Evolutionary conservation across 2,329 filamentous ascomycete species (phyloP).

Genomic region (Tolypocladium tropicale): DNA sequence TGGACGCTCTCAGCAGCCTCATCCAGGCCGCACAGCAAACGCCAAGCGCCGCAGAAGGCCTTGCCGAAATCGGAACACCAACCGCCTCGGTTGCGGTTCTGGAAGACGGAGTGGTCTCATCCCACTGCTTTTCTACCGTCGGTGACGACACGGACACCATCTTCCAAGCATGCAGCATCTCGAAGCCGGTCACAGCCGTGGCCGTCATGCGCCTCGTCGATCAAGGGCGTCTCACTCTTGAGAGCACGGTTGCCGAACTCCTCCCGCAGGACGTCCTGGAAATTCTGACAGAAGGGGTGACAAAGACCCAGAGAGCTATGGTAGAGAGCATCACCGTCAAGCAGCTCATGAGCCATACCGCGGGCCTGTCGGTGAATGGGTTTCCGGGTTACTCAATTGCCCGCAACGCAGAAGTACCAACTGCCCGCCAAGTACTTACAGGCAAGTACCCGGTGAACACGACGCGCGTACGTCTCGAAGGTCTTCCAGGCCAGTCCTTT

Average conservation of each 20-base stretch:
- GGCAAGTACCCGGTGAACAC: not conserved
- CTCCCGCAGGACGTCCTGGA: not conserved
- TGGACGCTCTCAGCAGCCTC: not conserved
- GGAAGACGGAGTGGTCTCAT: slow-evolving; percentile 6
- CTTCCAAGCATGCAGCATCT: slow-evolving; percentile 11
- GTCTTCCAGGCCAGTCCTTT: not conserved
- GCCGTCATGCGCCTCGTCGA: not conserved
- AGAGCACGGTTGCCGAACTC: not conserved
- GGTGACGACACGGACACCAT: slow-evolving; percentile 6
- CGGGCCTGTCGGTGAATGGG: not conserved
- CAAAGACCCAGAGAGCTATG: not conserved
- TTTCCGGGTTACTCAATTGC: not conserved
- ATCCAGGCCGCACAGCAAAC: not conserved
- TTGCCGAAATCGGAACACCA: slow-evolving; percentile 6
- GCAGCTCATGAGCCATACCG: not conserved
- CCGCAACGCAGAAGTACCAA: not conserved
- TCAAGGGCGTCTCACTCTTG: not conserved
- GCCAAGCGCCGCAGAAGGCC: not conserved
- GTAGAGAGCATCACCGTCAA: not conserved
- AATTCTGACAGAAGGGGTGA: not conserved
- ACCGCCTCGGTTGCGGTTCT: slow-evolving; percentile 8
- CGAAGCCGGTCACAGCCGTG: slow-evolving; percentile 5
- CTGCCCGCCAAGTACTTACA: not conserved
- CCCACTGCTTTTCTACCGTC: slow-evolving; percentile 7
- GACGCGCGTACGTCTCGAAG: not conserved